Percentiles rank a stretch among this genome's conserved stretches.
Conservation (phyloP, 352 stramenopile species). For the Blastocystis sp. region DNA sequence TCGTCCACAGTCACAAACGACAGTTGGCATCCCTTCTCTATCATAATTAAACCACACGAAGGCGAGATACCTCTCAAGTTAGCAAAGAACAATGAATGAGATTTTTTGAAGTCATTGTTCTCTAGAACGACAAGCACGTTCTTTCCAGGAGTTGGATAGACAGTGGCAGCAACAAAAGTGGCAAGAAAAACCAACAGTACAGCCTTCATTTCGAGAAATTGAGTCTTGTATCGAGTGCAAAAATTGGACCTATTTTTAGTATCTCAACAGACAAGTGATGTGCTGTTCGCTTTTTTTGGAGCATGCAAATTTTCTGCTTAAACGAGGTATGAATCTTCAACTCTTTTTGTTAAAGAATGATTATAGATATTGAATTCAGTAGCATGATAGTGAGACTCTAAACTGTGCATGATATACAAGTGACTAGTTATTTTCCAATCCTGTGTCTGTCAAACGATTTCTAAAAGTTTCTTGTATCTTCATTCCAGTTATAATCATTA, state of each 20-base stretch:
- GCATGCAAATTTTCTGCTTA: too few species aligned
- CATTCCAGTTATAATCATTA: too few species aligned
- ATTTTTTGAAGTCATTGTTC: background rate
- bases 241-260: background rate
- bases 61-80: background rate
- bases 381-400: too few species aligned
- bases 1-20: background rate
- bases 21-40: slow-evolving; percentile 2
- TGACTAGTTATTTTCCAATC: too few species aligned
- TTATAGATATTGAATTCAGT: too few species aligned
- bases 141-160: slow-evolving; percentile 1
- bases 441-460: too few species aligned
- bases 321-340: too few species aligned
- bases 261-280: background rate
- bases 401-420: too few species aligned
- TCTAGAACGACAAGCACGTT: slow-evolving; percentile 4
- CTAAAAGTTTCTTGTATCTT: too few species aligned
- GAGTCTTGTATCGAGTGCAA: background rate
- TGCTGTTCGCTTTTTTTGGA: too few species aligned
- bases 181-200: background rate
- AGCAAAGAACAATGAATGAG: slow-evolving; percentile 14
- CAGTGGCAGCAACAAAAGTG: background rate
- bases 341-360: too few species aligned
- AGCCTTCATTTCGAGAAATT: slow-evolving; percentile 35
- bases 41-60: background rate